Percentiles rank a stretch among this genome's conserved stretches.
phyloP scores from a whole-genome alignment of 495 filamentous ascomycete genomes.

The Tuber umbilicatum region DNA sequence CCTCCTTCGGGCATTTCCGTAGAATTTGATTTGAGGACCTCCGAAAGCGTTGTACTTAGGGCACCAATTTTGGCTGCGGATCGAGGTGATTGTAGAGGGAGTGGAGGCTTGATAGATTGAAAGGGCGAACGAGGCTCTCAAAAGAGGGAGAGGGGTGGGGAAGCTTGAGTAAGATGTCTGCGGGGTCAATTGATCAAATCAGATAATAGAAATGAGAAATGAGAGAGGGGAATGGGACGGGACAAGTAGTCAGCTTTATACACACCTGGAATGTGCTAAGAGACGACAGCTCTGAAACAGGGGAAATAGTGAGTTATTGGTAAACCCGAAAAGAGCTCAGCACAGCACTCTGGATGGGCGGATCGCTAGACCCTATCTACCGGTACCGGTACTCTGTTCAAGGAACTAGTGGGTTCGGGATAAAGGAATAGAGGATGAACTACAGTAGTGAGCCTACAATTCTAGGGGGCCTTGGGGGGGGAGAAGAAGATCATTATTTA shows the following conservation, averaged over 20 bases:
- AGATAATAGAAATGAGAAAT: background rate
- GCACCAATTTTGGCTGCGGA: background rate
- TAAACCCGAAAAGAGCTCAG: background rate
- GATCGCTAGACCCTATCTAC: background rate
- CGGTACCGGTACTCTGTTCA: background rate
- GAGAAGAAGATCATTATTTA: background rate
- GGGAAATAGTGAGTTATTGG: background rate
- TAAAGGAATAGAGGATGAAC: background rate
- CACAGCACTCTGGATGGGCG: background rate
- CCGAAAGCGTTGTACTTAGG: background rate
- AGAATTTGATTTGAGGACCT: background rate
- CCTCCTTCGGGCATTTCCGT: slow-evolving; percentile 59
- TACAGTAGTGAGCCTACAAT: background rate
- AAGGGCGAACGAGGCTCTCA: background rate
- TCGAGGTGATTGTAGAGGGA: background rate
- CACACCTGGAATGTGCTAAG: background rate
- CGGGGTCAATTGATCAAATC: slow-evolving; percentile 8
- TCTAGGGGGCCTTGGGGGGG: background rate
- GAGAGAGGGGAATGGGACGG: slow-evolving; percentile 1
- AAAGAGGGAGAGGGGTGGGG: background rate
- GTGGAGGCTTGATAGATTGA: background rate
- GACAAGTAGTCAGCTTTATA: slow-evolving; percentile 2
- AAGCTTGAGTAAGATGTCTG: background rate
- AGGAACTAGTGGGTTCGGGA: background rate
- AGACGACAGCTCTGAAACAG: background rate